Conservation (phyloP, 2,329 filamentous ascomycete species). For the Aspergillus sp. region DNA sequence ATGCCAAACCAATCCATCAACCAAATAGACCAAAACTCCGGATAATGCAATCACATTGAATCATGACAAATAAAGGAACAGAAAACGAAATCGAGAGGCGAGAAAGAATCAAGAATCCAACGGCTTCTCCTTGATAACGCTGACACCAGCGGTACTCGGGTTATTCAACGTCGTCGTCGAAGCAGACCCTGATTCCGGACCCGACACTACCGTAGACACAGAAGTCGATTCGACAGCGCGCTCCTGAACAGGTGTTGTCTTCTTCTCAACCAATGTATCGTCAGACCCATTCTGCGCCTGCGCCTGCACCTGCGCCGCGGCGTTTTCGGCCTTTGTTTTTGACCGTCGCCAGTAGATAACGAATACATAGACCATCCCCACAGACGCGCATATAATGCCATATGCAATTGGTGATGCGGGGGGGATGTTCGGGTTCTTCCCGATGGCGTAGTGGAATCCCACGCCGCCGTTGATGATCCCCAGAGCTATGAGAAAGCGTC, state of each 20-base stretch:
- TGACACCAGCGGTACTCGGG: too few relatives aligned
- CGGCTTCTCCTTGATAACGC: too few relatives aligned
- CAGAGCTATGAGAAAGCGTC: constrained; percentile 41
- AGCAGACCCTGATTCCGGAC: too few relatives aligned
- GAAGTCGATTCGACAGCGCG: too few relatives aligned
- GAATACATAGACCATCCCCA: constrained; percentile 38
- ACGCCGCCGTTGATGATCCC: constrained; percentile 51
- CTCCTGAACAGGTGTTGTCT: too few relatives aligned
- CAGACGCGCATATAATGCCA: constrained; percentile 41
- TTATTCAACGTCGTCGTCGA: too few relatives aligned
- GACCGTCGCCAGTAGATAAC: constrained; percentile 6
- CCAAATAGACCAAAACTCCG: not conserved
- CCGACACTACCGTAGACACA: too few relatives aligned
- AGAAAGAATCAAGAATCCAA: too few relatives aligned
- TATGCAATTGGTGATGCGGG: constrained; percentile 40
- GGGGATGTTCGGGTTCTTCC: constrained; percentile 27
- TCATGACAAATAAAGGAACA: not conserved
- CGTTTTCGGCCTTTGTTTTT: not conserved
- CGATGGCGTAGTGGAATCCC: constrained; percentile 42
- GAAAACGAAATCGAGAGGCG: not conserved
- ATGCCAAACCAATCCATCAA: not conserved
- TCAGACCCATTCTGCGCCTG: too few relatives aligned
- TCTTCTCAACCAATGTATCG: too few relatives aligned
- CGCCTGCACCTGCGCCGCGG: too few relatives aligned
- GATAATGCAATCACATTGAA: not conserved